A percentile compares a stretch with the other conserved stretches of the same genome.
These are phyloP conservation scores for Cyclotella kingstonii DNA, from an alignment of 108 stramenopile species.

Conservation along the genomic window DNA sequence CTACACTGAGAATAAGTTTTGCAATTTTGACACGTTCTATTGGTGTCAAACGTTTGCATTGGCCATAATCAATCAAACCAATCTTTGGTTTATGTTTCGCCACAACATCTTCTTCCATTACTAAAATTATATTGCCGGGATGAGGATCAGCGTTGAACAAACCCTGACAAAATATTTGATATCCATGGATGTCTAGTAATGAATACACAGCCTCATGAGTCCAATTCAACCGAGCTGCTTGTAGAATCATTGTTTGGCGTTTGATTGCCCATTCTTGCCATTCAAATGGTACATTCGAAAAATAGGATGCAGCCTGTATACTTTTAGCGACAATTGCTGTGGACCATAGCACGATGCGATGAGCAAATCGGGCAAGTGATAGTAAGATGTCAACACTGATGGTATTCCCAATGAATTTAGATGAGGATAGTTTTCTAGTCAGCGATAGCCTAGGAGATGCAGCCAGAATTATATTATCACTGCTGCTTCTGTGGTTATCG, in stretches of 20 bases:
- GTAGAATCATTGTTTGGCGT: conserved; percentile 39
- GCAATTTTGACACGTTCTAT: conserved; percentile 60
- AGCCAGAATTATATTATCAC: neutral
- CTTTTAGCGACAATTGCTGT: conserved; percentile 30
- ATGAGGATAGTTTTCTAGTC: conserved; percentile 35
- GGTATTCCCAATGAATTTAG: conserved; percentile 27
- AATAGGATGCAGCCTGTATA: conserved; percentile 34
- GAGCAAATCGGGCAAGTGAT: conserved; percentile 47
- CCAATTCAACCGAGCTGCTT: conserved; percentile 41
- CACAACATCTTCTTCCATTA: conserved; percentile 30
- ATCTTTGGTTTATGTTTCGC: conserved; percentile 17
- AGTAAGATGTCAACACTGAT: conserved; percentile 65
- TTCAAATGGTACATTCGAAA: conserved; percentile 34
- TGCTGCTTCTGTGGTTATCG: neutral
- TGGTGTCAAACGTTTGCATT: conserved; percentile 57
- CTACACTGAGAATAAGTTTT: conserved; percentile 61
- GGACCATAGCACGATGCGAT: conserved; percentile 52
- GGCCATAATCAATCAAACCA: conserved; percentile 68
- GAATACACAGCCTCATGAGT: conserved; percentile 59
- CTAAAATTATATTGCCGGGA: conserved; percentile 57
- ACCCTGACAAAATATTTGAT: conserved; percentile 73
- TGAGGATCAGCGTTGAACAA: conserved; percentile 67
- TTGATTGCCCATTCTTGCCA: conserved; percentile 66
- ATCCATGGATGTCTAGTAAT: conserved; percentile 76
- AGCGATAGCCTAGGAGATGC: neutral